Base-by-base conservation (phyloP, 1,139 yeast species). In the Blastobotrys arbuscula region DNA sequence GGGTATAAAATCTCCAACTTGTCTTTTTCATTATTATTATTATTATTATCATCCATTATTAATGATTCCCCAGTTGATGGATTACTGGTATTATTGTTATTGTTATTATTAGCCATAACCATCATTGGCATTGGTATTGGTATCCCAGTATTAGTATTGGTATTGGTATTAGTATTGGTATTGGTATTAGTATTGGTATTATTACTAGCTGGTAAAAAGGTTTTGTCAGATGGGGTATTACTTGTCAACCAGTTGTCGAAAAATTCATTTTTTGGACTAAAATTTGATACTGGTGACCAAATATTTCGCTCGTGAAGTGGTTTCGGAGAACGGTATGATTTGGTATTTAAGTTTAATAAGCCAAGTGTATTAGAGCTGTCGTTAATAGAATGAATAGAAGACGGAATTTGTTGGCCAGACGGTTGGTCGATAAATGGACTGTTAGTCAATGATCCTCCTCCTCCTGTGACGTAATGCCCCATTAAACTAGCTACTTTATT, bases 1-100 rank as follows among this genome's bases (percentile, higher is more conserved):
- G 59, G 61, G 28, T 50, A 48, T 24, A 26, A 43, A 13, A 47
- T 40, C 24, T 49, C 41, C 16, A n/a, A 21, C 16, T 34, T 42
- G 38, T 42, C 44, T 10, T 13, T 20, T 23, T 23, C 28, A 10
- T 31, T 28, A 10, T 23, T 10, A 8, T 41, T 33, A 6, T 41
- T 33, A 10, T 31, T 28, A 10, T 23, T 10, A 8, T 41, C 44
- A 6, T 41, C 44, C 13, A n/a, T 18, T 5, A 18, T 9, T 6
- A 18, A 34, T n/a, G 20, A 36, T 20, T 36, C 21, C 9, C 39
- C 21, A 12, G 39, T 36, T 7, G 39, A 18, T 16, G 39, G 21
- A 24, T n/a, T 36, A 24, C 13, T 36, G 39, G 5, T 36, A 24
- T 36, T 36, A 24, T 36, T 36, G 39, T 16, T 10, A 24, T 24